Base-by-base conservation (phyloP, 129 eudicot genomes). In the Lactuca sativa region DNA sequence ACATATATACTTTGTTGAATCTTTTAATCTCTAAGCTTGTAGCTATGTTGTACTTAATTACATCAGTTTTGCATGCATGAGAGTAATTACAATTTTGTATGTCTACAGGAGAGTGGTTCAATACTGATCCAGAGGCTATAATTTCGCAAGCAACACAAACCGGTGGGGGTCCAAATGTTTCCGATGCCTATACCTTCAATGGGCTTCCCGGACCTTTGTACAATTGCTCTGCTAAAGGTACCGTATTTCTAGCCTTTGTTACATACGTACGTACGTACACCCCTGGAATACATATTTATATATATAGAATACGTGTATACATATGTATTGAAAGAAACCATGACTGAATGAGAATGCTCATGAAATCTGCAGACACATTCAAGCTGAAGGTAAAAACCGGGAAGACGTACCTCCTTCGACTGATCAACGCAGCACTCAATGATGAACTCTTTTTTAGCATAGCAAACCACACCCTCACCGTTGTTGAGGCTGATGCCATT, bases 121-220 rank as follows among this genome's bases (percentile, higher is more conserved):
- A 83, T 54, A 76, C 78, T 12, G 86, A 86, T 56, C 72, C 88
- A 4, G 89, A 84, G 53, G 85, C 95, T 12, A 82, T 87, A 31
- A 78, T 87, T 16, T 72, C 49, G 54, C 95, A 87, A 49, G 85
- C 89, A 15, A 79, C 82, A 40, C 84, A 74, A 69, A 82, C 81
- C 1, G 95, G 95, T 10, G 90, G 77, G 0, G 88, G 86, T 32
- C 95, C 95, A 37, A 85, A 85, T 64, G 83, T 82, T n/a, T 85
- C 88, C 4, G 73, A 75, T 60, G 74, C 80, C 9, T 75, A 75
- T 48, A 75, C 80, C 18, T 44, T 75, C 55, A 75, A 67, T 4
- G 74, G 80, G 14, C 62, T 75, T 49, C 80, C 80, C 1, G 80
- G 74, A 4, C 74, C 80, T 34, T 37, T 75, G 17, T 75, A 75